phyloP scores from a whole-genome alignment of 148 eudicot genomes.

The Fagopyrum tataricum region DNA sequence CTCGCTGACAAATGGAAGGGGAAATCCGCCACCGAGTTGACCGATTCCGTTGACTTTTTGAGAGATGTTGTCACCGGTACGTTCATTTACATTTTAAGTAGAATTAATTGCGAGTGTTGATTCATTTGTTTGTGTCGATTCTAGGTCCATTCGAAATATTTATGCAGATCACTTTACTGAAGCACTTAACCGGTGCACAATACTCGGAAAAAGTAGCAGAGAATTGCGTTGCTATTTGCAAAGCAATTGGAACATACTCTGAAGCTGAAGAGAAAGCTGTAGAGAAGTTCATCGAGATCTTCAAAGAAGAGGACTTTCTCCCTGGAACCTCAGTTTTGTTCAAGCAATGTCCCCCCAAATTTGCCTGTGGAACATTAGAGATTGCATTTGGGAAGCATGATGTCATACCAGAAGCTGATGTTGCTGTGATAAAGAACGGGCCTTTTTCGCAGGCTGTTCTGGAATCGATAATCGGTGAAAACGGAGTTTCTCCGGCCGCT shows the following conservation, averaged over 20 bases:
- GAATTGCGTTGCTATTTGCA: slow-evolving; percentile 63
- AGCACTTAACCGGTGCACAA: slow-evolving; percentile 70
- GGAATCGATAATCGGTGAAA: slow-evolving; percentile 59
- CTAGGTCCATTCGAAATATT: slow-evolving; percentile 79
- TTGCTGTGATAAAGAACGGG: slow-evolving; percentile 55
- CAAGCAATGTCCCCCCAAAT: slow-evolving; percentile 54
- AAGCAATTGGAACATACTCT: slow-evolving; percentile 50
- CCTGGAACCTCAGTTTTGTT: slow-evolving; percentile 74
- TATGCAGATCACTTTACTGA: slow-evolving; percentile 53
- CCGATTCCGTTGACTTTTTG: slow-evolving; percentile 53
- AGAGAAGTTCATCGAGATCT: slow-evolving; percentile 48
- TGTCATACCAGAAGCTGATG: slow-evolving; percentile 39
- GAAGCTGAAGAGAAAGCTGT: slow-evolving; percentile 61
- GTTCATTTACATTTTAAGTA: too few species aligned
- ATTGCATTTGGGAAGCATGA: slow-evolving; percentile 60
- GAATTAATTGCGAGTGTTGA: neutral
- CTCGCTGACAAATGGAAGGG: slow-evolving; percentile 78
- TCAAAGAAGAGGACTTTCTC: slow-evolving; percentile 54
- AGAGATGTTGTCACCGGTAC: slow-evolving; percentile 64
- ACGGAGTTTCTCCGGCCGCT: slow-evolving; percentile 80
- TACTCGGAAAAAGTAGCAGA: slow-evolving; percentile 76
- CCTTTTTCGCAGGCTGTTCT: slow-evolving; percentile 53
- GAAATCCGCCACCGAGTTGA: slow-evolving; percentile 41
- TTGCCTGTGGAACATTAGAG: slow-evolving; percentile 18
- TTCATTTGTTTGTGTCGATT: neutral